Conservation (phyloP, 345 rosid genomes). For the Carallia pectinifolia region DNA sequence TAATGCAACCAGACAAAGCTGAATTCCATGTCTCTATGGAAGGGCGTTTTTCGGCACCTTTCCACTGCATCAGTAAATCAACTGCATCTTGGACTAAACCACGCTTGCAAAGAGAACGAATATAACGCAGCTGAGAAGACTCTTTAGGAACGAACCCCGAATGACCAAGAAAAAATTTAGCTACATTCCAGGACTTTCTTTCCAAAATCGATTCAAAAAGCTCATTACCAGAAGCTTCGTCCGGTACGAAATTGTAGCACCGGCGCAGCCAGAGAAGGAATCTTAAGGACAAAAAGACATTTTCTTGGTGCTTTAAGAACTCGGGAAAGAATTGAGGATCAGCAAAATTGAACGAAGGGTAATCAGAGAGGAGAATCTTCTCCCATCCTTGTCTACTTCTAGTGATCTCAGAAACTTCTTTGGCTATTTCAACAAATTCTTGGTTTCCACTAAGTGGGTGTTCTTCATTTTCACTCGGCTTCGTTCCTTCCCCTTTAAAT, state of each 20-base stretch:
- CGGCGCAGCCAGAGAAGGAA: conserved; percentile 56
- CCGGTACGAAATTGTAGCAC: conserved; percentile 32
- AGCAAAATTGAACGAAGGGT: conserved; percentile 50
- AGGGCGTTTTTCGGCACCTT: conserved; percentile 27
- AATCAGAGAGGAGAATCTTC: conserved; percentile 46
- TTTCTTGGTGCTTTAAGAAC: conserved; percentile 48
- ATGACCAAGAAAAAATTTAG: conserved; percentile 39
- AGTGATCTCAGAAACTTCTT: conserved; percentile 43
- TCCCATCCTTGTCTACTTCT: conserved; percentile 55
- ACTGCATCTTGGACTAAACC: conserved; percentile 51
- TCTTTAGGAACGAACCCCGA: conserved; percentile 41
- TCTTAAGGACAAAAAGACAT: conserved; percentile 45
- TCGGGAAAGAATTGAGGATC: conserved; percentile 50
- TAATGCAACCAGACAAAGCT: conserved; percentile 43
- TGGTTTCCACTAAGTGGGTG: neutral
- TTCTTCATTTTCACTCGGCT: conserved; percentile 12
- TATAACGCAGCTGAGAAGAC: conserved; percentile 40
- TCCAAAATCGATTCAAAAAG: conserved; percentile 63
- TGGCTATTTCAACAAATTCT: conserved; percentile 36
- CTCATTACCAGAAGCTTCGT: conserved; percentile 39
- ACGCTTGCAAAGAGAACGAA: conserved; percentile 49
- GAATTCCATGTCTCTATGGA: conserved; percentile 47
- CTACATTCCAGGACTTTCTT: conserved; percentile 47
- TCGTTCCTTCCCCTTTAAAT: neutral
- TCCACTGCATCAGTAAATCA: conserved; percentile 32